A percentile compares a stretch with the other conserved stretches of the same genome.
Conservation (phyloP, 2,329 filamentous ascomycete genomes). For the Fusarium setosum region DNA sequence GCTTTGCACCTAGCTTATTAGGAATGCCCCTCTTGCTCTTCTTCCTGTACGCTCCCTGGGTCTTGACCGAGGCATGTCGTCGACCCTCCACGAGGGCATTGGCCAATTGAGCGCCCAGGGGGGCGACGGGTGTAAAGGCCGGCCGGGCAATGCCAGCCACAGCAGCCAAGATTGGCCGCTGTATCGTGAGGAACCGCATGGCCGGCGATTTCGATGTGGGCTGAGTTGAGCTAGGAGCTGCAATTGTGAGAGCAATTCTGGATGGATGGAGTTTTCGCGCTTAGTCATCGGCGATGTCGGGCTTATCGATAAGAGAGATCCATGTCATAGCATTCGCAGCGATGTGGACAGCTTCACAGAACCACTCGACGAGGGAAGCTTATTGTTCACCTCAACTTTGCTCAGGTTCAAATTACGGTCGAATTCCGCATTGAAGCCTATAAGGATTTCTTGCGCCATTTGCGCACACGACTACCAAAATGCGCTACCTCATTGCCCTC, state of each 20-base stretch:
- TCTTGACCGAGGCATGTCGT: constrained; percentile 69
- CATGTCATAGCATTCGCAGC: background rate
- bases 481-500: constrained; percentile 54
- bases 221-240: constrained; percentile 42
- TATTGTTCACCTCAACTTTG: background rate
- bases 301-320: constrained; percentile 45
- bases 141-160: constrained; percentile 46
- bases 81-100: constrained; percentile 60
- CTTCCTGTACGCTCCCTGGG: constrained; percentile 76
- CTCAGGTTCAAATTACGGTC: background rate
- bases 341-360: constrained; percentile 41
- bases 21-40: constrained; percentile 68
- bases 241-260: constrained; percentile 26
- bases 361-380: background rate
- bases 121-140: constrained; percentile 33
- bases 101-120: constrained; percentile 45
- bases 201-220: constrained; percentile 47
- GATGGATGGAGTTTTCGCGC: constrained; percentile 41
- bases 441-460: background rate
- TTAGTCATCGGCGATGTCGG: constrained; percentile 37
- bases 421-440: background rate
- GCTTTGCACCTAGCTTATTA: constrained; percentile 95
- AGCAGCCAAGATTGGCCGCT: constrained; percentile 58
- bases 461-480: constrained; percentile 31
- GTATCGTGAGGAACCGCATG: constrained; percentile 61